Base-by-base conservation (phyloP, 805 yeast species). In the Zygosaccharomyces bisporus region DNA sequence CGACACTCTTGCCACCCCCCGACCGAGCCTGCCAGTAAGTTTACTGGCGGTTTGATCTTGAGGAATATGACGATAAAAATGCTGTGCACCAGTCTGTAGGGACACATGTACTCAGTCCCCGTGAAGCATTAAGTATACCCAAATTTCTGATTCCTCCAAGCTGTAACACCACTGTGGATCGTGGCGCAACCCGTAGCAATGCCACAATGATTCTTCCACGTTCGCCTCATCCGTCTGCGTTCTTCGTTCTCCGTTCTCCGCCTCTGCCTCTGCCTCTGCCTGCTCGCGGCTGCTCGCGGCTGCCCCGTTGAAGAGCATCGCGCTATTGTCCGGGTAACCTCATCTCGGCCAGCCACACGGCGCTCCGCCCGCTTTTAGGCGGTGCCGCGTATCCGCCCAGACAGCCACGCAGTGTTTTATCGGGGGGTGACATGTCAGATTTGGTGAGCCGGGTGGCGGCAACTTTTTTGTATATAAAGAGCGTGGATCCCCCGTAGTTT, bases 31-130 rank as follows among this genome's bases (percentile, higher is more conserved):
- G 23, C 27, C 17, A 29, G 40, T 36, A 35, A 34, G 44, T 27
- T 17, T 36, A 24, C 44, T 37, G 32, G 32, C 34, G 34, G 40
- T 13, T 35, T 35, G 32, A 43, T 48, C 20, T 25, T 34, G 42
- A 38, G 51, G 54, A 45, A 56, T n/a, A 50, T 62, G 68, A 62
- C 62, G 66, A 63, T 58, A 59, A 46, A 60, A 58, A 61, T 56
- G 67, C 66, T 61, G 67, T 64, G 68, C 67, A 63, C 67, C 68
- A 62, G 67, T 61, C 67, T 63, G 67, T 59, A 46, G 35, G 49
- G 35, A 29, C 45, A 41, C 21, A 41, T 39, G 67, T 64, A 64
- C 68, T 64, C 68, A 55, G 59, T 47, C 50, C 44, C 63, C 34
- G 36, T 64, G 68, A 64, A 64, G 64, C 58, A 64, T 63, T 44